phyloP scores from a whole-genome alignment of 1,284 basidiomycete genomes.

The Bondarzewia mesenterica region DNA sequence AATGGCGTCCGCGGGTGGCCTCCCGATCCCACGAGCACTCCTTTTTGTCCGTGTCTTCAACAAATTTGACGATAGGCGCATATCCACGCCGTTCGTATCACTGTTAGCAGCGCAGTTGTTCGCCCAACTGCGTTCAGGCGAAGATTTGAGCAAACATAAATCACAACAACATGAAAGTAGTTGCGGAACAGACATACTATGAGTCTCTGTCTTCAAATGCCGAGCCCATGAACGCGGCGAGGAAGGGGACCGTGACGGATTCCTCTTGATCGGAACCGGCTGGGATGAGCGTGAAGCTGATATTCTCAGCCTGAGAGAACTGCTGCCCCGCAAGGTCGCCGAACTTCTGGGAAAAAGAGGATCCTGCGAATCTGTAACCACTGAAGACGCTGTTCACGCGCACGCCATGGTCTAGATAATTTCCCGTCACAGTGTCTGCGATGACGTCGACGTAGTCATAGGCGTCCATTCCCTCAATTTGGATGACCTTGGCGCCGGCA shows the following conservation, averaged over 20 bases:
- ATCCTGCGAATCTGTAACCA: slow-evolving; percentile 44
- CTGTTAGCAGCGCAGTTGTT: slow-evolving; percentile 49
- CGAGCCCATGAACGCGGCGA: slow-evolving; percentile 38
- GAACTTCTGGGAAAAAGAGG: slow-evolving; percentile 16
- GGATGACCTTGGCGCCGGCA: slow-evolving; percentile 48
- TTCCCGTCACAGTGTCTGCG: slow-evolving; percentile 50
- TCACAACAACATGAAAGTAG: slow-evolving; percentile 2
- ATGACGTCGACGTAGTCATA: slow-evolving; percentile 50
- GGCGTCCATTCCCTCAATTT: slow-evolving; percentile 45
- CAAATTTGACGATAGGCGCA: neutral
- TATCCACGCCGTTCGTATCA: slow-evolving; percentile 48
- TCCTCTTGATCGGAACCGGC: slow-evolving; percentile 39
- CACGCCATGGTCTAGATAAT: slow-evolving; percentile 55
- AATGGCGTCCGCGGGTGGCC: slow-evolving; percentile 22
- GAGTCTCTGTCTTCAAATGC: slow-evolving; percentile 44
- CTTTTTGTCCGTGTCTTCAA: neutral
- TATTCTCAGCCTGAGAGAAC: slow-evolving; percentile 32
- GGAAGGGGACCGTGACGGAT: slow-evolving; percentile 44
- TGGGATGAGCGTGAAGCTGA: slow-evolving; percentile 40
- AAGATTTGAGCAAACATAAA: too few species aligned
- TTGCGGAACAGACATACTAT: slow-evolving; percentile 33
- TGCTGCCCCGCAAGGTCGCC: slow-evolving; percentile 51
- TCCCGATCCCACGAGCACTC: neutral
- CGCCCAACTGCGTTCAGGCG: slow-evolving; percentile 57
- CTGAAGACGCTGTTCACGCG: slow-evolving; percentile 58